Percentiles rank a stretch among this genome's conserved stretches.
Conservation (phyloP, 768 basidiomycete species). For the Asterophora lycoperdoides region DNA sequence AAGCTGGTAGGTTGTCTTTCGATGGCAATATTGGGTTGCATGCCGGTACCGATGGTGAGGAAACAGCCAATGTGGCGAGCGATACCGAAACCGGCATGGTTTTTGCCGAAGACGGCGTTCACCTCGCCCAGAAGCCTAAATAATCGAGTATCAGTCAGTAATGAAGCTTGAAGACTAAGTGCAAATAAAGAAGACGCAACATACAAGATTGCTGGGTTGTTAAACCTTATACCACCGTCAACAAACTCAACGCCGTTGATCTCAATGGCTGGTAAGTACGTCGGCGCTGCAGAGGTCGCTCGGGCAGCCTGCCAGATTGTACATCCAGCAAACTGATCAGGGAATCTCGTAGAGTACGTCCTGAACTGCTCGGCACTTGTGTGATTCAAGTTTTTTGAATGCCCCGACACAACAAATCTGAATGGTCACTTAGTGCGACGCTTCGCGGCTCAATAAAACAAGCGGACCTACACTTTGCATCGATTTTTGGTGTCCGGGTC, state of each 20-base stretch:
- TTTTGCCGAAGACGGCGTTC: slow-evolving; percentile 9
- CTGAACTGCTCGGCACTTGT: slow-evolving; percentile 25
- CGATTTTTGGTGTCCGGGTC: slow-evolving; percentile 18
- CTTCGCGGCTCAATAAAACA: not conserved
- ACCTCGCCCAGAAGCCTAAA: slow-evolving; percentile 26
- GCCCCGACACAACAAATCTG: slow-evolving; percentile 26
- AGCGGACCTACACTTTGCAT: slow-evolving; percentile 28
- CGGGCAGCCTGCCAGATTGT: slow-evolving; percentile 32
- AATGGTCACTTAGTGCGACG: not conserved
- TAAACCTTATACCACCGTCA: slow-evolving; percentile 30
- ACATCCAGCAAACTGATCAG: slow-evolving; percentile 23
- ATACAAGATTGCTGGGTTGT: slow-evolving; percentile 28
- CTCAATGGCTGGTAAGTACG: slow-evolving; percentile 27
- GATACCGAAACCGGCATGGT: slow-evolving; percentile 3
- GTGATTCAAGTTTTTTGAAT: slow-evolving; percentile 23
- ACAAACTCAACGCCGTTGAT: slow-evolving; percentile 24
- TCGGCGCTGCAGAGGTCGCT: slow-evolving; percentile 33
- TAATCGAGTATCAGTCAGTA: not conserved
- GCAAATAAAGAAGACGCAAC: not conserved
- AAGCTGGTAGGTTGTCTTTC: not conserved
- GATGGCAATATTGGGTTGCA: slow-evolving; percentile 9
- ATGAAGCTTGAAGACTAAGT: not conserved
- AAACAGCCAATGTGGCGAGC: slow-evolving; percentile 9
- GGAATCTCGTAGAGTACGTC: slow-evolving; percentile 25
- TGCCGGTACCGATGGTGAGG: slow-evolving; percentile 13